Percentiles rank a stretch among this genome's conserved stretches.
phyloP scores from a whole-genome alignment of 352 stramenopile genomes.

The Pythium dissotocum region DNA sequence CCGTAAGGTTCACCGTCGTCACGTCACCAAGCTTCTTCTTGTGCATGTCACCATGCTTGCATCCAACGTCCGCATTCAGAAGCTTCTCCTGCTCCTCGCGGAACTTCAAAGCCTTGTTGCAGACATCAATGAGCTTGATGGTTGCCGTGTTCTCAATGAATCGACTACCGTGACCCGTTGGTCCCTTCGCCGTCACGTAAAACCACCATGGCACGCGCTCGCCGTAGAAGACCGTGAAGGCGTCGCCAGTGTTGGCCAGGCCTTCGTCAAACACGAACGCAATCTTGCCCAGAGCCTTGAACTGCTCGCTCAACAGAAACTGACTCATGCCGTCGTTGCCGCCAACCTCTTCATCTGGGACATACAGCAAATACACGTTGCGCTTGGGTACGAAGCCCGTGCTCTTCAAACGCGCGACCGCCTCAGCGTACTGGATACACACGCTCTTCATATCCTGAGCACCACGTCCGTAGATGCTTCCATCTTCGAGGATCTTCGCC shows the following conservation, averaged over 20 bases:
- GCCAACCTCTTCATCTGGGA: slow-evolving; percentile 94
- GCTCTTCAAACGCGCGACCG: slow-evolving; percentile 71
- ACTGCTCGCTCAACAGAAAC: slow-evolving; percentile 88
- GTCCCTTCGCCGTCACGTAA: too few relatives aligned
- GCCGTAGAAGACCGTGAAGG: too few relatives aligned
- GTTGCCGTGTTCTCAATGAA: too few relatives aligned
- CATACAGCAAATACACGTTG: slow-evolving; percentile 92
- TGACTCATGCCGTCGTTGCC: slow-evolving; percentile 90
- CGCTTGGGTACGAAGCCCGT: slow-evolving; percentile 77
- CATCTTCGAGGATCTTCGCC: slow-evolving; percentile 83
- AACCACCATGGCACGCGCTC: slow-evolving; percentile 94
- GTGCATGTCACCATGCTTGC: too few relatives aligned
- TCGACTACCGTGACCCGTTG: too few relatives aligned
- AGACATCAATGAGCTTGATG: too few relatives aligned
- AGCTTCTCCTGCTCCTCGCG: too few relatives aligned
- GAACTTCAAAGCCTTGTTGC: too few relatives aligned
- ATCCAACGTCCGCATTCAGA: too few relatives aligned
- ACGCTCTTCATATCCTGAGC: slow-evolving; percentile 97
- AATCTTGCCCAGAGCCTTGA: slow-evolving; percentile 77
- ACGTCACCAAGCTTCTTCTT: too few relatives aligned
- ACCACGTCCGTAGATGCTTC: slow-evolving; percentile 92
- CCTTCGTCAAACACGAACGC: slow-evolving; percentile 95
- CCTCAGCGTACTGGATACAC: slow-evolving; percentile 94
- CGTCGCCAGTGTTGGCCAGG: slow-evolving; percentile 86
- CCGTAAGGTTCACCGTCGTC: too few relatives aligned